A percentile compares a stretch with the other conserved stretches of the same genome.
Conservation (phyloP, 1,139 yeast species). For the Entelexis paramagnoliae region DNA sequence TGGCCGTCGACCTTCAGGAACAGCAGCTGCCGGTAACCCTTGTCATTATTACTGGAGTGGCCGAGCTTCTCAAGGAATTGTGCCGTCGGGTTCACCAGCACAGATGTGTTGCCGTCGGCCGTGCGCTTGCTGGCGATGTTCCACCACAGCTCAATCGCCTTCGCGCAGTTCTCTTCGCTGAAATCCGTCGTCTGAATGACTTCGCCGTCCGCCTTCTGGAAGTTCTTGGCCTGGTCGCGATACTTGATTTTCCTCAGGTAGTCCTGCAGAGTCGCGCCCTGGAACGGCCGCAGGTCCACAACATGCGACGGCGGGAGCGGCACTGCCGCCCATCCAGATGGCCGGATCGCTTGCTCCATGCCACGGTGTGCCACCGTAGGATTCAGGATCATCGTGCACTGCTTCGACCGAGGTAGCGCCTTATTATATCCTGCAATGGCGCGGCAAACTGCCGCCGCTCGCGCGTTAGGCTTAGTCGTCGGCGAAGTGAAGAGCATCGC, state of each 20-base stretch:
- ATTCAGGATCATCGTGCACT: conserved; percentile 35
- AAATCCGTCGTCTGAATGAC: conserved; percentile 31
- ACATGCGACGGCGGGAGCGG: conserved; percentile 38
- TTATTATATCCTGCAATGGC: conserved; percentile 36
- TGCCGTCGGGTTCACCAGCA: conserved; percentile 33
- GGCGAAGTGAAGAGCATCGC: conserved; percentile 36
- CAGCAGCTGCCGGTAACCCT: conserved; percentile 32
- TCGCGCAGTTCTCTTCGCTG: conserved; percentile 30
- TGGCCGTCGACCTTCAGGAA: conserved; percentile 35
- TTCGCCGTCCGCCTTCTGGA: conserved; percentile 34
- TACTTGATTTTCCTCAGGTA: conserved; percentile 38
- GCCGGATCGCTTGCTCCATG: conserved; percentile 33
- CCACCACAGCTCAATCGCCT: conserved; percentile 34
- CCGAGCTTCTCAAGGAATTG: conserved; percentile 33
- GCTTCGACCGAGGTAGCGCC: conserved; percentile 26
- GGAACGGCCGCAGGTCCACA: conserved; percentile 36
- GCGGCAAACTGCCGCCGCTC: conserved; percentile 37
- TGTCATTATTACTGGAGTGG: conserved; percentile 28
- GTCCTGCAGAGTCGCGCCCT: conserved; percentile 31
- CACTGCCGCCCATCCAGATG: conserved; percentile 37
- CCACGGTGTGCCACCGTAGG: conserved; percentile 35
- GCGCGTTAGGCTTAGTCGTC: conserved; percentile 37
- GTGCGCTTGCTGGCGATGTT: conserved; percentile 36
- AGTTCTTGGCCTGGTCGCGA: conserved; percentile 35
- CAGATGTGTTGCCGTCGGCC: conserved; percentile 36